Evolutionary conservation across 2,329 filamentous ascomycete species (phyloP), one percentile per base, ranked within the genome.

Genomic region (Coniella vitis): DNA sequence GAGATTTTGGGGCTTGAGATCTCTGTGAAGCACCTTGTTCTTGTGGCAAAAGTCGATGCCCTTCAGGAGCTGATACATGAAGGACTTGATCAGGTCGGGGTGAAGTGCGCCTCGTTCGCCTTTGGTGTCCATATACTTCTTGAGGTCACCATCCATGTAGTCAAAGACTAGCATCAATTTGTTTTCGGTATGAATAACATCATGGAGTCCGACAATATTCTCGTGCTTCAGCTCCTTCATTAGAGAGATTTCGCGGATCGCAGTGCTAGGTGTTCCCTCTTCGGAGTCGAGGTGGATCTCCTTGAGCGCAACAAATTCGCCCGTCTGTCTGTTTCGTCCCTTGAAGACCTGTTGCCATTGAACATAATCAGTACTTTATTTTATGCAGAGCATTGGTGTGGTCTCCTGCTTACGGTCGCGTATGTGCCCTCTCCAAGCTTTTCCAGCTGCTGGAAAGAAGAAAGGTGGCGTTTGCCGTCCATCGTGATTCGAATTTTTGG

Each of bases 161-260:
- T 98, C 93, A 60, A 98, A 98, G 9, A 98, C 93, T 36, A 98
- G 83, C 93, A 98, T 98, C 50, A 98, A 82, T 68, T 98, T 98
- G 72, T 97, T 98, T 74, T 98, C 93, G 51, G 93, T 98, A 69
- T 98, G 93, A 61, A 98, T 97, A 49, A 98, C 93, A 75, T 98
- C 93, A 76, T 97, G 89, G 4, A 98, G 83, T 51, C 86, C 88
- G 60, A 98, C 90, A 57, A 98, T 97, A 65, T 96, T 97, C 66
- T 96, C 90, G 69, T 98, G 93, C 70, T 97, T 97, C 57, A 98
- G 79, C 70, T 98, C 93, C 71, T 98, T 98, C 93, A 98, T 97
- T 49, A 98, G 78, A 1, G 90, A 96, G 61, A 98, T 98, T 69
- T 98, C 93, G 62, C 93, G 88, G 65, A 98, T 98, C 40, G 93